phyloP scores from a whole-genome alignment of 176 grass and related monocot genomes.

The Oryza coarctata region DNA sequence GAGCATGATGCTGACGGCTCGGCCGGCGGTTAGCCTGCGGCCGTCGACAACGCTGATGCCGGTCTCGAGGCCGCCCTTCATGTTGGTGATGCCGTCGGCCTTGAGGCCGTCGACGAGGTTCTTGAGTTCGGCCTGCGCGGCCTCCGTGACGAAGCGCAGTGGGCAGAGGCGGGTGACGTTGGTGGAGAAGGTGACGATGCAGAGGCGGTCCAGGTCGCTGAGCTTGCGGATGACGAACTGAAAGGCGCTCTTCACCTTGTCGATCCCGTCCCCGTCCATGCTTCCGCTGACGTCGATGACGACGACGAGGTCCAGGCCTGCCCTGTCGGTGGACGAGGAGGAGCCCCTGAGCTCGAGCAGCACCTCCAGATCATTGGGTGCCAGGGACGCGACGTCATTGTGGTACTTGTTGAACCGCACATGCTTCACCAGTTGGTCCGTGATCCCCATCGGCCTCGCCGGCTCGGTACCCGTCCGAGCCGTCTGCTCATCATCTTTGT shows the following conservation, averaged over 20 bases:
- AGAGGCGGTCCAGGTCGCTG: constrained; percentile 21
- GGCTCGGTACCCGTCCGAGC: background rate
- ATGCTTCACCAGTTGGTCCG: background rate
- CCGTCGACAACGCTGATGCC: background rate
- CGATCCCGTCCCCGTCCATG: background rate
- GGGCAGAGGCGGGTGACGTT: background rate
- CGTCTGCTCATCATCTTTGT: background rate
- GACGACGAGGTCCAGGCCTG: constrained; percentile 26
- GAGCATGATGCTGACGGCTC: constrained; percentile 26
- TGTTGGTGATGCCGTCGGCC: background rate
- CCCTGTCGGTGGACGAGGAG: background rate
- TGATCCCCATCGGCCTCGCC: background rate
- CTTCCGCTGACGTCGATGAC: constrained; percentile 32
- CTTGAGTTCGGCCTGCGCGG: background rate
- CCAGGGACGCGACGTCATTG: background rate
- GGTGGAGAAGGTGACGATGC: constrained; percentile 17
- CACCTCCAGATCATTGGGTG: background rate
- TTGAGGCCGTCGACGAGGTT: background rate
- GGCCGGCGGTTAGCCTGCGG: background rate
- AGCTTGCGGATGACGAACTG: constrained; percentile 35
- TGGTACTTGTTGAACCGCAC: background rate
- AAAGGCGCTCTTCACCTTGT: background rate
- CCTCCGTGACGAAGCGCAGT: constrained; percentile 13
- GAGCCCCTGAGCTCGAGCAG: background rate
- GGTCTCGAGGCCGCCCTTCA: background rate